Percentiles rank a stretch among this genome's conserved stretches.
phyloP scores from a whole-genome alignment of 2,329 filamentous ascomycete species.

The Aspergillaceae sp. region DNA sequence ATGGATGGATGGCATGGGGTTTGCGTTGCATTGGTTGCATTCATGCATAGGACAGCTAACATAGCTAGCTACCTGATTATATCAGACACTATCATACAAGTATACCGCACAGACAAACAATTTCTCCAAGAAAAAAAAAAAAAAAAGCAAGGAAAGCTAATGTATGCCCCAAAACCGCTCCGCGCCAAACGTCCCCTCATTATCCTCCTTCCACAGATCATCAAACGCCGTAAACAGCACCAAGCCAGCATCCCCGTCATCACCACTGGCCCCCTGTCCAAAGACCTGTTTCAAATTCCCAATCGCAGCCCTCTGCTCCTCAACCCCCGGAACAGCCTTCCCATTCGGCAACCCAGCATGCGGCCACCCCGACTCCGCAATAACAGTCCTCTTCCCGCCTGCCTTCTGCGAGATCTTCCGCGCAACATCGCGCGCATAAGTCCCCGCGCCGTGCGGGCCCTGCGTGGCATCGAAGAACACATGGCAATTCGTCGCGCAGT shows the following conservation, averaged over 20 bases:
- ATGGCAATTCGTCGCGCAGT: conserved; percentile 73
- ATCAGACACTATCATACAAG: not conserved
- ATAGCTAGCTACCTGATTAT: too few relatives aligned
- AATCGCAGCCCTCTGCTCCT: conserved; percentile 60
- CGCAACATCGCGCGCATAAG: conserved; percentile 55
- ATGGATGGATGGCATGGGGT: not conserved
- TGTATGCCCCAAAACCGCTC: conserved; percentile 72
- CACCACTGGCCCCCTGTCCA: conserved; percentile 12
- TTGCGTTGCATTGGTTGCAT: not conserved
- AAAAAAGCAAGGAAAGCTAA: not conserved
- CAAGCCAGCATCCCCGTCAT: conserved; percentile 30
- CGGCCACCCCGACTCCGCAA: conserved; percentile 83
- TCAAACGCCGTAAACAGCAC: conserved; percentile 75
- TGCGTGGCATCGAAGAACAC: conserved; percentile 69
- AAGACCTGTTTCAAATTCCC: conserved; percentile 56
- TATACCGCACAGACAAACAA: not conserved
- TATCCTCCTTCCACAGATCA: conserved; percentile 66
- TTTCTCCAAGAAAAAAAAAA: not conserved
- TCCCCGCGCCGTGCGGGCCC: conserved; percentile 53
- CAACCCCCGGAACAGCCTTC: conserved; percentile 57
- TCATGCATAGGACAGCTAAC: too few relatives aligned
- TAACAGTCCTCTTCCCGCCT: conserved; percentile 53
- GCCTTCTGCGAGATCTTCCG: conserved; percentile 37
- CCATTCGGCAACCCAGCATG: conserved; percentile 58
- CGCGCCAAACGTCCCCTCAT: conserved; percentile 54